Evolutionary conservation across 202 grass and related monocot genomes (phyloP).

Genomic region (Zizania palustris): DNA sequence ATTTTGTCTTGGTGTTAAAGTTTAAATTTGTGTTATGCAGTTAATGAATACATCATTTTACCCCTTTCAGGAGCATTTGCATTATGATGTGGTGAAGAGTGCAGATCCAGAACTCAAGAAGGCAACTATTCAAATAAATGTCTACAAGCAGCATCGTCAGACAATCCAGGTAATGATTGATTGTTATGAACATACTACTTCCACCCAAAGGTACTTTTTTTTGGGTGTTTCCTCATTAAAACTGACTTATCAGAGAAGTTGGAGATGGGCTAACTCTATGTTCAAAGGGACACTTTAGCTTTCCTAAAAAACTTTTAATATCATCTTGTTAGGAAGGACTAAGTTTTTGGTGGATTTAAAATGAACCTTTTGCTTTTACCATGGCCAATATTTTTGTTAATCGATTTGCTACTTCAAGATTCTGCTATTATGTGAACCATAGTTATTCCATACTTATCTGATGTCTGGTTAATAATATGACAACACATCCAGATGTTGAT

Average conservation of each 20-base stretch:
- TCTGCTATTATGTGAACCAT: background rate
- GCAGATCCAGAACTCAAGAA: constrained; percentile 79
- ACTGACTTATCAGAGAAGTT: constrained; percentile 1
- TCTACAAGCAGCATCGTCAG: constrained; percentile 92
- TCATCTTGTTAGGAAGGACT: background rate
- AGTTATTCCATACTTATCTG: constrained; percentile 10
- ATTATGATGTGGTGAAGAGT: constrained; percentile 88
- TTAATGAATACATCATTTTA: constrained; percentile 22
- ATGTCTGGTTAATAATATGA: constrained; percentile 10
- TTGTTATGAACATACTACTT: constrained; percentile 29
- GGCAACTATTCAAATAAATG: constrained; percentile 84
- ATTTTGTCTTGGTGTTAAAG: constrained; percentile 34
- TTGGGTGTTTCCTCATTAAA: constrained; percentile 15
- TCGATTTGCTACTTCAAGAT: background rate
- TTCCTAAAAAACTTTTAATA: background rate
- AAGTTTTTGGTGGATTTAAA: background rate
- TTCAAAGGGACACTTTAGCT: constrained; percentile 21
- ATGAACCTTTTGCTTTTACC: background rate
- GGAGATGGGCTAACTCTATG: background rate
- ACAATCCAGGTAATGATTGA: constrained; percentile 73
- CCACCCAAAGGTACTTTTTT: background rate
- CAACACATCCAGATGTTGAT: background rate
- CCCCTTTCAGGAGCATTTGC: constrained; percentile 86
- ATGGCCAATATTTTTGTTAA: background rate
- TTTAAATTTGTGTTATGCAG: constrained; percentile 14